These are phyloP conservation scores for Fusarium fracticaudum DNA, from an alignment of 2,329 filamentous ascomycete species.

Conservation along the genomic window DNA sequence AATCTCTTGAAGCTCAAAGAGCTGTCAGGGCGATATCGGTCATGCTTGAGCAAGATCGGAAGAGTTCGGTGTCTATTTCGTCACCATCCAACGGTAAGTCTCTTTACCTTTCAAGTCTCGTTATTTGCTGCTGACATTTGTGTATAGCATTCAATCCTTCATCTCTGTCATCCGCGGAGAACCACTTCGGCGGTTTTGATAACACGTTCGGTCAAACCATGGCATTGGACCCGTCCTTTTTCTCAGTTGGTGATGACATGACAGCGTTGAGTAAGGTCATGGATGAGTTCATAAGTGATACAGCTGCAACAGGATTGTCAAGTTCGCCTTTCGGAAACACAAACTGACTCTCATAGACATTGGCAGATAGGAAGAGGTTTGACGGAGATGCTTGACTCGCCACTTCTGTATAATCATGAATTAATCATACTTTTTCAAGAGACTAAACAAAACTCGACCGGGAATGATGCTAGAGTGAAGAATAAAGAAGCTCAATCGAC, in stretches of 20 bases:
- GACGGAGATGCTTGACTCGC: not conserved
- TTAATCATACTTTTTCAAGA: not conserved
- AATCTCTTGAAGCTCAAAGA: conserved; percentile 6
- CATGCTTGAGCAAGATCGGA: not conserved
- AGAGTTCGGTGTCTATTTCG: not conserved
- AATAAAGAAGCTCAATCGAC: not conserved
- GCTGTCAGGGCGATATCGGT: conserved; percentile 3
- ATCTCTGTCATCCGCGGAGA: not conserved
- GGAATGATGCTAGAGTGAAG: not conserved
- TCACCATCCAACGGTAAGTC: not conserved
- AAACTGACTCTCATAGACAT: not conserved
- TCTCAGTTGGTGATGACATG: conserved; percentile 3
- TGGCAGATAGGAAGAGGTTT: too few species aligned
- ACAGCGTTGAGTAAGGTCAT: conserved; percentile 4
- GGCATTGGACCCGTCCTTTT: conserved; percentile 19
- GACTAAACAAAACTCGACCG: not conserved
- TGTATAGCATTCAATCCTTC: not conserved
- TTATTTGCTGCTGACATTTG: not conserved
- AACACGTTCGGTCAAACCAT: conserved; percentile 19
- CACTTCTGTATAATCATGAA: not conserved
- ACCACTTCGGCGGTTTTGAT: conserved; percentile 3
- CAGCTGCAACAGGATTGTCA: not conserved
- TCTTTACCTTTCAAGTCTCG: not conserved
- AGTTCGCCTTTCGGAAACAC: not conserved
- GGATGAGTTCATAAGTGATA: conserved; percentile 4